Base-by-base conservation (phyloP, 83 land plant genomes). In the Larix sibirica region DNA sequence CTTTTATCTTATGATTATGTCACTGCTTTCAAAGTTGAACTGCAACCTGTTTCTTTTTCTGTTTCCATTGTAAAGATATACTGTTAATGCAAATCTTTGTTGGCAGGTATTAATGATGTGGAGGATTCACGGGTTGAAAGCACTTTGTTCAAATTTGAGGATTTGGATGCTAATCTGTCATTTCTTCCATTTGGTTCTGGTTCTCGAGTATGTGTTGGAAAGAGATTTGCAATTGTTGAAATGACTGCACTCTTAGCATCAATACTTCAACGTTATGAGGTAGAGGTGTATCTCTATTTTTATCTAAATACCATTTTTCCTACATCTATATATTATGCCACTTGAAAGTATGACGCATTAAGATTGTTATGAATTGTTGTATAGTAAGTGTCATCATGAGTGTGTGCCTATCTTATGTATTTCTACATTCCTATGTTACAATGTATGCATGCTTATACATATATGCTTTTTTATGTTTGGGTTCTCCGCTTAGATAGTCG, bases 111-210 rank as follows among this genome's bases (percentile, higher is more conserved):
- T 12, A 47, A 74, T 74, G 28, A 17, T 74, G 56, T 44, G 17
- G 10, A 74, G 77, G 23, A 74, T 74, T 74, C 28, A 9, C 0
- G 44, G 4, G 59, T 23, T 20, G 12, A 74, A 38, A 23, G 56
- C 4, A 24, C 31, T 47, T 10, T 23, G 6, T 3, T 3, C 58
- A 77, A 86, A n/a, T 71, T 89, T 64, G 81, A 78, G 75, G 83
- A 81, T 50, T 83, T 84, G 71, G 83, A 83, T 70, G 66, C 56
- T 16, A 85, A 86, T 83, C 74, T 84, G 21, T 86, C 88, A 12
- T 92, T 92, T 81, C 93, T 92, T 69, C 89, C 90, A 64, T 92
- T 92, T 85, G 94, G 94, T 24, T 88, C 83, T 81, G 92, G 94
- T 66, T 56, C 83, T 66, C 89, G 92, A 5, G 89, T 89, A 23